These are phyloP conservation scores for Nothophytophthora sp. DNA, from an alignment of 352 stramenopile species.

Conservation along the genomic window DNA sequence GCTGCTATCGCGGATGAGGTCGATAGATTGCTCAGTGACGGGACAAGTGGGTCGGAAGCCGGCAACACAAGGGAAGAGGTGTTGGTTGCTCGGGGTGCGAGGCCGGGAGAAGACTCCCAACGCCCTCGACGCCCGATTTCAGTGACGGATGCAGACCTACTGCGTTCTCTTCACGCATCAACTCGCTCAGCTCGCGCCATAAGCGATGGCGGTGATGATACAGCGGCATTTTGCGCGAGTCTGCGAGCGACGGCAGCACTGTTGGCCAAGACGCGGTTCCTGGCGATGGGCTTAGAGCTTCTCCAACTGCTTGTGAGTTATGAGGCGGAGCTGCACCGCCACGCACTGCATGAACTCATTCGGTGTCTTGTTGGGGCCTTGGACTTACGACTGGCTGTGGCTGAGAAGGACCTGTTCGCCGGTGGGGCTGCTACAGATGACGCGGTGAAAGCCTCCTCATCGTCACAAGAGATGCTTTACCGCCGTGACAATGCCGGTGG, in stretches of 20 bases:
- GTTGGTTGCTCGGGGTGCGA: slow-evolving; percentile 12
- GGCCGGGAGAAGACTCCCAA: slow-evolving; percentile 10
- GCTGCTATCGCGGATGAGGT: slow-evolving; percentile 71
- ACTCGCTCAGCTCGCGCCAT: slow-evolving; percentile 12
- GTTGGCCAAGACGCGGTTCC: slow-evolving; percentile 70
- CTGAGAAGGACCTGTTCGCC: slow-evolving; percentile 55
- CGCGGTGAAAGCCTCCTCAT: slow-evolving; percentile 23
- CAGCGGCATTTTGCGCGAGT: slow-evolving; percentile 13
- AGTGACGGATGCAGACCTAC: slow-evolving; percentile 24
- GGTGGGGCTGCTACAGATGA: slow-evolving; percentile 15
- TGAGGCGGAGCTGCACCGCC: slow-evolving; percentile 38
- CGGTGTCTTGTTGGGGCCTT: slow-evolving; percentile 65
- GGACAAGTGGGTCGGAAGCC: slow-evolving; percentile 6
- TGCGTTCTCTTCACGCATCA: slow-evolving; percentile 33
- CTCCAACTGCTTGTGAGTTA: slow-evolving; percentile 74
- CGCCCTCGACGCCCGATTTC: slow-evolving; percentile 9
- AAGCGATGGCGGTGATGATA: slow-evolving; percentile 3
- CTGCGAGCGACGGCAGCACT: slow-evolving; percentile 30
- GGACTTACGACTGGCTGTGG: slow-evolving; percentile 47
- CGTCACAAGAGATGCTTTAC: slow-evolving; percentile 26
- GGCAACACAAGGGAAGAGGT: slow-evolving; percentile 1
- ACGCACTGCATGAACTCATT: slow-evolving; percentile 53
- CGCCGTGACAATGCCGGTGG: slow-evolving; percentile 9
- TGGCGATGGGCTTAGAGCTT: slow-evolving; percentile 72
- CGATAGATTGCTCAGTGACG: slow-evolving; percentile 25